Percentiles rank a stretch among this genome's conserved stretches.
phyloP scores from a whole-genome alignment of 2,329 filamentous ascomycete species.

The Beauveria medogensis region DNA sequence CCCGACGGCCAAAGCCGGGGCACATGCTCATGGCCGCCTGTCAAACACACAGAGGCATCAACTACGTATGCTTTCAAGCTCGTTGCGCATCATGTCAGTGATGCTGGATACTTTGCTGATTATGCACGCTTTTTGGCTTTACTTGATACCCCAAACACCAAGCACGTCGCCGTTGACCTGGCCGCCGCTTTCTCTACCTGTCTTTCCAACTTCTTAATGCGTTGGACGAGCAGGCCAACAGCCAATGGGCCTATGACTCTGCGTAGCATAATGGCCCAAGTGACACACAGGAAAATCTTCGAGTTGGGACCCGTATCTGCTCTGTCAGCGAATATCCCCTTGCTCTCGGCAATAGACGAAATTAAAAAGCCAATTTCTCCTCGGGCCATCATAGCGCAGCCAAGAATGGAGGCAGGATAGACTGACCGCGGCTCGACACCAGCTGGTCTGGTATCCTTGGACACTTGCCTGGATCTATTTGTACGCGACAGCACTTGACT shows the following conservation, averaged over 20 bases:
- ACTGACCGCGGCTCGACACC: conserved; percentile 49
- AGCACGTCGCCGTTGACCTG: not conserved
- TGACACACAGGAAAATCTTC: conserved; percentile 43
- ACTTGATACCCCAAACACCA: not conserved
- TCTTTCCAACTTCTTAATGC: conserved; percentile 29
- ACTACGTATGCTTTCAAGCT: too few species aligned
- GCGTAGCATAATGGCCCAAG: conserved; percentile 48
- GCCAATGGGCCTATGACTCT: conserved; percentile 43
- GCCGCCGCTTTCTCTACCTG: conserved; percentile 7
- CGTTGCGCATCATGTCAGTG: too few species aligned
- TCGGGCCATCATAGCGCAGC: conserved; percentile 62
- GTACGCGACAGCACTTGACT: not conserved
- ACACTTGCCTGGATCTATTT: not conserved
- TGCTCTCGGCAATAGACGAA: conserved; percentile 55
- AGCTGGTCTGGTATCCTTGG: not conserved
- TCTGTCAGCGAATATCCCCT: conserved; percentile 30
- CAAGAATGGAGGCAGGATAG: conserved; percentile 59
- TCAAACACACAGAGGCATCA: too few species aligned
- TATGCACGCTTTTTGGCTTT: too few species aligned
- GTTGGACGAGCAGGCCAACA: conserved; percentile 38
- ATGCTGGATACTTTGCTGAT: too few species aligned
- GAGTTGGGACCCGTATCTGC: conserved; percentile 17
- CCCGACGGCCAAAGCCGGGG: too few species aligned
- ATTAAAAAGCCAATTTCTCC: conserved; percentile 77
- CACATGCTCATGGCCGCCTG: too few species aligned